A percentile compares a stretch with the other conserved stretches of the same genome.
Evolutionary conservation across 768 basidiomycete genomes (phyloP).

Genomic region (Trametes maxima): DNA sequence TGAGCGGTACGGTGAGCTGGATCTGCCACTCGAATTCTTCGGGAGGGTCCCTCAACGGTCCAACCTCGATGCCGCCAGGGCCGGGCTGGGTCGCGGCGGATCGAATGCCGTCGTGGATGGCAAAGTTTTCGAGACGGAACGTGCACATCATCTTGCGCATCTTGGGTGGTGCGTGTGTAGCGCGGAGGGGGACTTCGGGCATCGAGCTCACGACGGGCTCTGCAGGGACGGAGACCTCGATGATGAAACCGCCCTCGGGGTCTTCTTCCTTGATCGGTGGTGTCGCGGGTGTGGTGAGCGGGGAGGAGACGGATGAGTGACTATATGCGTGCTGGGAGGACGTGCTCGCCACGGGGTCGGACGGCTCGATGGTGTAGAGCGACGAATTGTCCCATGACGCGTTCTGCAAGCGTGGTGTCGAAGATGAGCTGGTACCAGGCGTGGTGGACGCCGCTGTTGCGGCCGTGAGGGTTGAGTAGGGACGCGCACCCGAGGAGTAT

Average conservation of each 20-base stretch:
- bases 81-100: slow-evolving; percentile 28
- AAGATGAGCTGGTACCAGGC: neutral
- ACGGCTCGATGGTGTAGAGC: slow-evolving; percentile 24
- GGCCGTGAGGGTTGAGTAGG: slow-evolving; percentile 12
- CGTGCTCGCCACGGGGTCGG: slow-evolving; percentile 8
- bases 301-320: slow-evolving; percentile 4
- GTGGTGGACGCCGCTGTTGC: neutral
- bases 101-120: slow-evolving; percentile 53
- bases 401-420: slow-evolving; percentile 18
- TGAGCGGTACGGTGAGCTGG: slow-evolving; percentile 29
- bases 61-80: slow-evolving; percentile 44
- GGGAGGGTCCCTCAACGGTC: slow-evolving; percentile 63
- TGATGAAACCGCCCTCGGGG: slow-evolving; percentile 20
- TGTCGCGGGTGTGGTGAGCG: neutral
- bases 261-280: slow-evolving; percentile 26
- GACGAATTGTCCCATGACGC: slow-evolving; percentile 15
- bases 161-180: slow-evolving; percentile 67
- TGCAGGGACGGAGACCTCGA: slow-evolving; percentile 22
- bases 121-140: slow-evolving; percentile 77
- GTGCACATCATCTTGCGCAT: slow-evolving; percentile 81
- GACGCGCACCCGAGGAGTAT: slow-evolving; percentile 9
- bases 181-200: slow-evolving; percentile 64
- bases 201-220: slow-evolving; percentile 13
- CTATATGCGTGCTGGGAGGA: neutral
- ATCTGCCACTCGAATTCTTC: slow-evolving; percentile 69